A percentile compares a stretch with the other conserved stretches of the same genome.
Conservation (phyloP, 2,329 filamentous ascomycete genomes). For the Fusarium longipes region DNA sequence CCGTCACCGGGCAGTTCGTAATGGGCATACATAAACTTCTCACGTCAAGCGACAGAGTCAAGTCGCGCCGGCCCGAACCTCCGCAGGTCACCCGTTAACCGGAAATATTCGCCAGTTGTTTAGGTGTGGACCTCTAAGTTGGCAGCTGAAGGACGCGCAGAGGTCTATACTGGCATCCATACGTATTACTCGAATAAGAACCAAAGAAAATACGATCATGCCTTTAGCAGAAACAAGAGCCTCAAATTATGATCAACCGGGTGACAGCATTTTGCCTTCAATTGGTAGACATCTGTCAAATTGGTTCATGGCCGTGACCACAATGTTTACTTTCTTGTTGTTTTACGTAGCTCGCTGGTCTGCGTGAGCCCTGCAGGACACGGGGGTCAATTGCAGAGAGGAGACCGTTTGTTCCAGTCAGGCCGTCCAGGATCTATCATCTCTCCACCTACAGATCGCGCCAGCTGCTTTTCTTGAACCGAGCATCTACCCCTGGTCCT, state of each 20-base stretch:
- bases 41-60: not conserved
- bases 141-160: not conserved
- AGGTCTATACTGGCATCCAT: not conserved
- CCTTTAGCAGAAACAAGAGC: not conserved
- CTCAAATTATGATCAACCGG: not conserved
- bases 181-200: not conserved
- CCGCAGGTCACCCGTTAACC: conserved; percentile 9
- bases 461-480: conserved; percentile 36
- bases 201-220: not conserved
- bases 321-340: conserved; percentile 13
- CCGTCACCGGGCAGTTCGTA: conserved; percentile 15
- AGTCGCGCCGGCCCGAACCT: conserved; percentile 27
- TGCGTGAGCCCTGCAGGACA: conserved; percentile 39
- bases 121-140: conserved; percentile 7
- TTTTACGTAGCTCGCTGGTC: conserved; percentile 12
- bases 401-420: conserved; percentile 5
- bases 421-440: conserved; percentile 36
- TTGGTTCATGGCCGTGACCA: conserved; percentile 17
- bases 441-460: conserved; percentile 46
- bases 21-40: not conserved
- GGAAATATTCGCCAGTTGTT: conserved; percentile 10
- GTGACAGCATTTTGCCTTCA: not conserved
- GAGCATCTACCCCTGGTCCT: conserved; percentile 20
- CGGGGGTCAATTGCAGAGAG: conserved; percentile 7
- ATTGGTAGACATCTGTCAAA: conserved; percentile 16